These are phyloP conservation scores for Biscogniauxia mediterranea DNA, from an alignment of 2,329 filamentous ascomycete genomes.

Conservation along the genomic window DNA sequence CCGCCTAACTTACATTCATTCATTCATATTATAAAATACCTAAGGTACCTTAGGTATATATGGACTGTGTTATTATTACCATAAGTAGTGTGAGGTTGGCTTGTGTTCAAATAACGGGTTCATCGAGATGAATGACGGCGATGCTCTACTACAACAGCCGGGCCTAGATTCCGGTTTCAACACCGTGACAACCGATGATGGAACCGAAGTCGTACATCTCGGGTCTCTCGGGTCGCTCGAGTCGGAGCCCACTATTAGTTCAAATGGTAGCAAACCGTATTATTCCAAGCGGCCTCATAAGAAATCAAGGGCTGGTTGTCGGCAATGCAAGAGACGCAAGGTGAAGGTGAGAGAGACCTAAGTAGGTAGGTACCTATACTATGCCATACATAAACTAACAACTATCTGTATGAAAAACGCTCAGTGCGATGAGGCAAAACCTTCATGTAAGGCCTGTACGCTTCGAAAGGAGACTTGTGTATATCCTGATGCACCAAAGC, in stretches of 20 bases:
- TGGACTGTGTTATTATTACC: too few species aligned
- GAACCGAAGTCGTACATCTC: constrained; percentile 5
- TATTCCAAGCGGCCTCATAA: constrained; percentile 53
- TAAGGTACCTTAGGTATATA: too few species aligned
- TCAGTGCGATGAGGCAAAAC: constrained; percentile 51
- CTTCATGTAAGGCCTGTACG: constrained; percentile 48
- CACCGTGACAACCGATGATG: constrained; percentile 9
- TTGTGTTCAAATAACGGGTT: not conserved
- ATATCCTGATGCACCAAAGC: constrained; percentile 36
- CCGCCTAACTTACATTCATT: too few species aligned
- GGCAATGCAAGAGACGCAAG: constrained; percentile 54
- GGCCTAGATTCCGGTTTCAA: not conserved
- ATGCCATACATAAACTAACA: constrained; percentile 7
- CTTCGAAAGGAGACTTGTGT: constrained; percentile 48
- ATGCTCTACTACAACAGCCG: not conserved
- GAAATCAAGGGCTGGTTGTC: constrained; percentile 53
- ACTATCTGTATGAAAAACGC: constrained; percentile 9
- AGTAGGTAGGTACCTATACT: not conserved
- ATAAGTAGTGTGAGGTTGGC: not conserved
- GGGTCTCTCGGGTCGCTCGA: too few species aligned
- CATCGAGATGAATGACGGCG: not conserved
- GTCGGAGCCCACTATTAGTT: not conserved
- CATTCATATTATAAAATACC: too few species aligned
- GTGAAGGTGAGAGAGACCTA: constrained; percentile 37
- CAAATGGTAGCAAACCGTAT: constrained; percentile 31